phyloP scores from a whole-genome alignment of 495 filamentous ascomycete species.

The Penicillium pulvis region DNA sequence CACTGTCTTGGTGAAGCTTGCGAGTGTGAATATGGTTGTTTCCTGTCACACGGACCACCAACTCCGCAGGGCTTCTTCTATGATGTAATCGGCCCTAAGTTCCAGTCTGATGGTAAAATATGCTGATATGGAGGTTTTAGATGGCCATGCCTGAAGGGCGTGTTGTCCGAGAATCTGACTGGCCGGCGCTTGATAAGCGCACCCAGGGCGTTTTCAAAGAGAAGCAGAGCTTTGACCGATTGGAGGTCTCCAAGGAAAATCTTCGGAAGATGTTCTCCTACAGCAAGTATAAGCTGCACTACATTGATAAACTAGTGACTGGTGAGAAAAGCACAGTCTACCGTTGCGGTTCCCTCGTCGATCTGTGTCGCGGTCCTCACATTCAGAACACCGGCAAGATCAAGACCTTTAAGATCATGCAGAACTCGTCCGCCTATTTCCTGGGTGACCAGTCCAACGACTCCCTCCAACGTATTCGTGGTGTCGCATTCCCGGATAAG shows the following conservation, averaged over 20 bases:
- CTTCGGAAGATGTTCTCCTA: conserved; percentile 94
- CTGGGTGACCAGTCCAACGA: conserved; percentile 91
- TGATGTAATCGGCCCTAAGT: conserved; percentile 44
- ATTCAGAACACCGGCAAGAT: conserved; percentile 91
- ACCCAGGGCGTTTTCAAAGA: conserved; percentile 85
- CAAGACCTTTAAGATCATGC: conserved; percentile 91
- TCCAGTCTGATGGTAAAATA: no score
- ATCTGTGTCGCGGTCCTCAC: conserved; percentile 79
- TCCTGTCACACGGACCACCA: conserved; percentile 90
- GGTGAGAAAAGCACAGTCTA: conserved; percentile 93
- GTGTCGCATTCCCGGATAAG: conserved; percentile 96
- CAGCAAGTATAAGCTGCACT: conserved; percentile 94
- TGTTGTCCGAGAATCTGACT: conserved; percentile 73
- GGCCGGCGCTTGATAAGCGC: conserved; percentile 75
- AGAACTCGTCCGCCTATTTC: conserved; percentile 97
- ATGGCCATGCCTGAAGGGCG: conserved; percentile 79
- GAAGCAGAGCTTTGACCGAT: conserved; percentile 91
- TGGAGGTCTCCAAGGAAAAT: conserved; percentile 85
- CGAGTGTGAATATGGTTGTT: conserved; percentile 85
- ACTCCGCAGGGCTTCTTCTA: conserved; percentile 97
- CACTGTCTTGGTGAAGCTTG: conserved; percentile 93
- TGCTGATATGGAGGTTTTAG: no score
- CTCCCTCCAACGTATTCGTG: conserved; percentile 92
- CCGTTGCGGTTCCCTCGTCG: conserved; percentile 77
- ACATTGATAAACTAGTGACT: conserved; percentile 93